These are phyloP conservation scores for Bryum argenteum DNA, from an alignment of 225 moss, liverwort and hornwort genomes.

Conservation along the genomic window DNA sequence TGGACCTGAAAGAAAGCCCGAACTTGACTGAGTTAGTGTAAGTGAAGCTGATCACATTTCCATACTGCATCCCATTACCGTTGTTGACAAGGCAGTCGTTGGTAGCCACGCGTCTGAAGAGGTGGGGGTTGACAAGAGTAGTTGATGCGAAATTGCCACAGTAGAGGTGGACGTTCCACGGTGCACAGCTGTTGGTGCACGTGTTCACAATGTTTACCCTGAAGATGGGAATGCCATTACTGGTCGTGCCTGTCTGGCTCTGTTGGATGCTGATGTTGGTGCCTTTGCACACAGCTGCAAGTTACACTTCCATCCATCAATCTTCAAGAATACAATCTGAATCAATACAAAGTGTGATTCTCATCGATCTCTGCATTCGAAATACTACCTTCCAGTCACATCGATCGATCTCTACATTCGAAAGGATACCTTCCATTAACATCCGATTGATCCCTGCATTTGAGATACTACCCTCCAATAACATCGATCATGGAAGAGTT, in stretches of 20 bases:
- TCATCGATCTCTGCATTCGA: no score
- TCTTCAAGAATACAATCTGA: neutral
- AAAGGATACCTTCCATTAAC: no score
- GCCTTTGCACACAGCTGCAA: conserved; percentile 27
- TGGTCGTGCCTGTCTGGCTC: neutral
- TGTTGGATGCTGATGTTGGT: conserved; percentile 31
- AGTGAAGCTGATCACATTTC: conserved; percentile 15
- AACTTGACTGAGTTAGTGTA: conserved; percentile 25
- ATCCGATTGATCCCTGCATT: no score
- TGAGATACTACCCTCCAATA: no score
- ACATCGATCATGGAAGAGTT: no score
- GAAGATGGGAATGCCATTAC: conserved; percentile 33
- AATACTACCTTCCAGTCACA: no score
- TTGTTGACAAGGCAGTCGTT: conserved; percentile 33
- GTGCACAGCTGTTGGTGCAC: conserved; percentile 29
- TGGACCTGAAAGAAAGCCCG: conserved; percentile 11
- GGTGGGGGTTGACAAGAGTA: conserved; percentile 27
- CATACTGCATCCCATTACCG: neutral
- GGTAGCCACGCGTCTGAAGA: conserved; percentile 23
- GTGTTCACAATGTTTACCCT: conserved; percentile 35
- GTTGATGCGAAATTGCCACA: conserved; percentile 45
- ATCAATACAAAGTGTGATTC: neutral
- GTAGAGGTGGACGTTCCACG: conserved; percentile 42
- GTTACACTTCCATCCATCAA: no score
- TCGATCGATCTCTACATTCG: no score